Conservation (phyloP, 2,329 filamentous ascomycete genomes). For the Dactylellina sp. region DNA sequence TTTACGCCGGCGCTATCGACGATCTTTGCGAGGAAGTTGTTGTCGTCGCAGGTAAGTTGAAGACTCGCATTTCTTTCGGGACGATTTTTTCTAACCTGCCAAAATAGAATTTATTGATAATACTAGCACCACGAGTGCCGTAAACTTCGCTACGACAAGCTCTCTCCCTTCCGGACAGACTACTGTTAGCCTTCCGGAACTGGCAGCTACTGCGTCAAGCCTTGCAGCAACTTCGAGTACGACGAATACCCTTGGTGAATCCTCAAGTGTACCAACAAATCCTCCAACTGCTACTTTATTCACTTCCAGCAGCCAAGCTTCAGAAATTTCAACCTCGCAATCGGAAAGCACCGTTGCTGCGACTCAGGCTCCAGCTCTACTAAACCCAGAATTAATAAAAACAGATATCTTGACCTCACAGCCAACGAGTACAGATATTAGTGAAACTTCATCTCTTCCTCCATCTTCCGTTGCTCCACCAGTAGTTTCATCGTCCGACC, state of each 20-base stretch:
- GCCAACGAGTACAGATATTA: neutral
- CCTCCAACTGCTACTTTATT: neutral
- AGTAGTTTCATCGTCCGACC: neutral
- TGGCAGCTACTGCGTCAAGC: neutral
- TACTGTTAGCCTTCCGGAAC: neutral
- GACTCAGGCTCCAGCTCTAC: no score
- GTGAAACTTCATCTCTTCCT: neutral
- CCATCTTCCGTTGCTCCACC: no score
- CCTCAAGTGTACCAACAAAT: neutral
- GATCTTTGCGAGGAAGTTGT: constrained; percentile 26
- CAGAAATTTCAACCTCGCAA: neutral
- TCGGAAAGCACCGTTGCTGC: neutral
- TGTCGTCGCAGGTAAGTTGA: constrained; percentile 28
- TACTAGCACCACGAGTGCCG: no score
- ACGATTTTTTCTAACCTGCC: neutral
- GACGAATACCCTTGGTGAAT: neutral
- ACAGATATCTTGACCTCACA: neutral
- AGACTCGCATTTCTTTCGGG: neutral
- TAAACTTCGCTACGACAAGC: no score
- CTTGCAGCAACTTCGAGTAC: neutral
- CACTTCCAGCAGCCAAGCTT: neutral
- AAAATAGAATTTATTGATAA: constrained; percentile 17
- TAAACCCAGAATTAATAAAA: no score
- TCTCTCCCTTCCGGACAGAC: neutral
- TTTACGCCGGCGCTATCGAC: constrained; percentile 28